Evolutionary conservation across 208 protist species (phyloP).

Genomic region (Trypanosoma mega): DNA sequence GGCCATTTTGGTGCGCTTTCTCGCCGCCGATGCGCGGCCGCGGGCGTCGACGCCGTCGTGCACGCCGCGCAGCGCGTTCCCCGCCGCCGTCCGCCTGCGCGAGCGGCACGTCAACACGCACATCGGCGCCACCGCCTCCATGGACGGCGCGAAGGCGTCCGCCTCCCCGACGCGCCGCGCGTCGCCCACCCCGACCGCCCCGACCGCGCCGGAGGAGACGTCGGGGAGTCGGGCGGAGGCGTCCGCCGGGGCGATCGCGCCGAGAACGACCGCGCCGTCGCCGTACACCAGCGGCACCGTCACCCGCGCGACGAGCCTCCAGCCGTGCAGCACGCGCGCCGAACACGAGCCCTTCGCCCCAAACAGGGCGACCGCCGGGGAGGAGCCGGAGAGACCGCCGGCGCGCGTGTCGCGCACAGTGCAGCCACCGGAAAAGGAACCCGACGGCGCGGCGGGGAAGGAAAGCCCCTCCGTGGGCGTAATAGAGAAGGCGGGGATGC

Average conservation of each 20-base stretch:
- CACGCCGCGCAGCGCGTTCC: conserved; percentile 2
- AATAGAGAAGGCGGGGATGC: too few species aligned
- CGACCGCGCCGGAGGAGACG: conserved; percentile 1
- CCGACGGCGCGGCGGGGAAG: too few species aligned
- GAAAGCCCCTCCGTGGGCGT: too few species aligned
- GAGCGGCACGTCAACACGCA: background rate
- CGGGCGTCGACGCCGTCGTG: background rate
- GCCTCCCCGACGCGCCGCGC: too few species aligned
- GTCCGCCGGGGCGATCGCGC: background rate
- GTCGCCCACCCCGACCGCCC: background rate
- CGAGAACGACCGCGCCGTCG: conserved; percentile 14
- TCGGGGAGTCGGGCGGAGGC: background rate
- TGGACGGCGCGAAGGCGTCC: too few species aligned
- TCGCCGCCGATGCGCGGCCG: background rate
- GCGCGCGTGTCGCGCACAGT: too few species aligned
- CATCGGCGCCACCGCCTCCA: too few species aligned
- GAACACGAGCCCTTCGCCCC: background rate
- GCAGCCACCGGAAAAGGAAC: too few species aligned
- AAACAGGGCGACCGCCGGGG: background rate
- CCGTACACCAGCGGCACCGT: conserved; percentile 18
- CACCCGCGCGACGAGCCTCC: conserved; percentile 24
- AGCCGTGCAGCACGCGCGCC: background rate
- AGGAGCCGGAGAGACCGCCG: background rate
- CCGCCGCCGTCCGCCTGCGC: background rate
- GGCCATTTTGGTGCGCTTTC: conserved; percentile 17